phyloP scores from a whole-genome alignment of 306 rosid species.

The Clitoria ternatea region DNA sequence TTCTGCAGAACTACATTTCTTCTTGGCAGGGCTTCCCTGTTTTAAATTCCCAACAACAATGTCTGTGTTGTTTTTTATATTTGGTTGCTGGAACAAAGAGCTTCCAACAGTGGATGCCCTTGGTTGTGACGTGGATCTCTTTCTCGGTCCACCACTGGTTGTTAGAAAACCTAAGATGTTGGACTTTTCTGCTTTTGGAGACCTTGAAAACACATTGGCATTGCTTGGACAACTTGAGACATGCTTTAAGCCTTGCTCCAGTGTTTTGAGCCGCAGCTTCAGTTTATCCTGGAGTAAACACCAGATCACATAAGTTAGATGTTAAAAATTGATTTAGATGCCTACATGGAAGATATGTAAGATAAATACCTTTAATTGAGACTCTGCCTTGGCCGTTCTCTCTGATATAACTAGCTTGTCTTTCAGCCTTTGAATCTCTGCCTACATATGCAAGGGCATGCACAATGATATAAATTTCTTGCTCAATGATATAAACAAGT shows the following conservation, averaged over 20 bases:
- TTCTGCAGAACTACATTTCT: conserved; percentile 44
- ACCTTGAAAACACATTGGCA: conserved; percentile 32
- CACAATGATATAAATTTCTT: not conserved
- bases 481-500: not conserved
- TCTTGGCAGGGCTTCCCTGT: conserved; percentile 35
- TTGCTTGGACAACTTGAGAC: conserved; percentile 32
- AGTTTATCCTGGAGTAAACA: conserved; percentile 63
- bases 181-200: conserved; percentile 60
- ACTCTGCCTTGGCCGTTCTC: conserved; percentile 85
- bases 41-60: conserved; percentile 27
- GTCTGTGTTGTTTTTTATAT: conserved; percentile 31
- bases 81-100: conserved; percentile 44
- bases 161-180: conserved; percentile 68
- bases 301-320: not conserved
- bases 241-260: conserved; percentile 83
- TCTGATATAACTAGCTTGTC: conserved; percentile 68
- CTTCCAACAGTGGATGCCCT: conserved; percentile 47
- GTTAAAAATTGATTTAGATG: not conserved
- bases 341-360: not conserved
- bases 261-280: conserved; percentile 72
- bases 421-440: conserved; percentile 78
- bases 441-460: conserved; percentile 38
- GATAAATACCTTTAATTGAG: conserved; percentile 67
- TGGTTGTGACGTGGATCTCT: conserved; percentile 82
- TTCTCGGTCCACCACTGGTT: conserved; percentile 48